A percentile compares a stretch with the other conserved stretches of the same genome.
Conservation (phyloP, 257 asterid species). For the Primulina eburnea region DNA sequence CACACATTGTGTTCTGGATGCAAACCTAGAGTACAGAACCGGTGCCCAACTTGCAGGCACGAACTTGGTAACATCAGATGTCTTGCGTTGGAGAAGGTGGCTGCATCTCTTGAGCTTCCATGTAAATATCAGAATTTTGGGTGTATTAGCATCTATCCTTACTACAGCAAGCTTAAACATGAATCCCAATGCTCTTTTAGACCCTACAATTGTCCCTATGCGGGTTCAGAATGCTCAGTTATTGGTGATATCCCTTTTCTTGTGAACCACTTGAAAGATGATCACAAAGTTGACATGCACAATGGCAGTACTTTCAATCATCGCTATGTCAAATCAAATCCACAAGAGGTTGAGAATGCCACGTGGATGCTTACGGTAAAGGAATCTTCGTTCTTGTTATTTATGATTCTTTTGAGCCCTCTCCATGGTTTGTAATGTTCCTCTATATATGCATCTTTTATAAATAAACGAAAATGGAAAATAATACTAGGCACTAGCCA, state of each 20-base stretch:
- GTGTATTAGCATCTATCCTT: conserved; percentile 51
- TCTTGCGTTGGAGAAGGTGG: conserved; percentile 62
- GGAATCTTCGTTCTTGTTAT: not conserved
- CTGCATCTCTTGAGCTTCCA: conserved; percentile 64
- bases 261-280: conserved; percentile 54
- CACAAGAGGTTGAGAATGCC: conserved; percentile 59
- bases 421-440: not conserved
- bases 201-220: conserved; percentile 64
- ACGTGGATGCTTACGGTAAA: conserved; percentile 66
- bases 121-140: conserved; percentile 60
- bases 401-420: not conserved
- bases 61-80: conserved; percentile 69
- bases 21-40: conserved; percentile 61
- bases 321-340: conserved; percentile 60
- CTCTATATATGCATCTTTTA: too few relatives aligned
- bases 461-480: not conserved
- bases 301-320: conserved; percentile 55
- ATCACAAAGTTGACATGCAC: conserved; percentile 65
- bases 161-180: conserved; percentile 60
- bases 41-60: conserved; percentile 70
- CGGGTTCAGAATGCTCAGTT: conserved; percentile 60
- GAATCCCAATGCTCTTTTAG: conserved; percentile 57
- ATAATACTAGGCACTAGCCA: not conserved
- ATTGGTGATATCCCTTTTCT: conserved; percentile 58
- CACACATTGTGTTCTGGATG: conserved; percentile 61